These are phyloP conservation scores for Aphanomyces stellatus DNA, from an alignment of 352 stramenopile species.

Conservation along the genomic window DNA sequence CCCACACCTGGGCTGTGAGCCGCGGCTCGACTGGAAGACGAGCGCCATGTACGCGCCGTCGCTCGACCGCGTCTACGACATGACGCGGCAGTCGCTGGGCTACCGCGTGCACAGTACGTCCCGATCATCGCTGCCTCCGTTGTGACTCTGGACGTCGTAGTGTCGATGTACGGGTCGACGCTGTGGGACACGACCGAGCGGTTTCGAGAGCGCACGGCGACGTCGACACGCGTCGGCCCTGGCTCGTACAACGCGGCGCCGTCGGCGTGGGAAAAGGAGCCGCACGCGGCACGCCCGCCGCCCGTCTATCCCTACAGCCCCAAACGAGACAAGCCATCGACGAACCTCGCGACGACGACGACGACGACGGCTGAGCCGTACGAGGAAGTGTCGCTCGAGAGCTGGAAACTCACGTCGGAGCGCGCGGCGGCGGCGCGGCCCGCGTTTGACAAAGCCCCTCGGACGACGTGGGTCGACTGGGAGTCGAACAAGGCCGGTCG, in stretches of 20 bases:
- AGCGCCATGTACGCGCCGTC: constrained; percentile 6
- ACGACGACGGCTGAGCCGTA: no score
- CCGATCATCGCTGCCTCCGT: not conserved
- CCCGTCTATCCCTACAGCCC: not conserved
- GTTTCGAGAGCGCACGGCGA: not conserved
- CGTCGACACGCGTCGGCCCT: not conserved
- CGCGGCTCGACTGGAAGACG: constrained; percentile 1
- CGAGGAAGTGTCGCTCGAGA: not conserved
- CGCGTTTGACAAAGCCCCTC: constrained; percentile 6
- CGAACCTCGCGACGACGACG: no score
- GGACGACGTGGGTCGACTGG: constrained; percentile 16
- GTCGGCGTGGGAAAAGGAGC: constrained; percentile 6
- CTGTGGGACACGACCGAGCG: constrained; percentile 16
- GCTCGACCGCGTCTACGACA: constrained; percentile 16
- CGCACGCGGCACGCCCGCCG: not conserved
- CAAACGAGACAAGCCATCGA: not conserved
- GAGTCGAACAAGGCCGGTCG: not conserved
- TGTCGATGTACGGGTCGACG: constrained; percentile 12
- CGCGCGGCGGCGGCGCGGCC: not conserved
- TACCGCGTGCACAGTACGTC: constrained; percentile 18
- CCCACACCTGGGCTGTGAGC: not conserved
- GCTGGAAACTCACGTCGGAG: constrained; percentile 10
- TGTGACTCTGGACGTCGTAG: not conserved
- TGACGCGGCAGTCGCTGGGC: not conserved
- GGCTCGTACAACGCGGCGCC: constrained; percentile 2